Conservation (phyloP, 495 filamentous ascomycete species). For the Xylaria telfairii region DNA sequence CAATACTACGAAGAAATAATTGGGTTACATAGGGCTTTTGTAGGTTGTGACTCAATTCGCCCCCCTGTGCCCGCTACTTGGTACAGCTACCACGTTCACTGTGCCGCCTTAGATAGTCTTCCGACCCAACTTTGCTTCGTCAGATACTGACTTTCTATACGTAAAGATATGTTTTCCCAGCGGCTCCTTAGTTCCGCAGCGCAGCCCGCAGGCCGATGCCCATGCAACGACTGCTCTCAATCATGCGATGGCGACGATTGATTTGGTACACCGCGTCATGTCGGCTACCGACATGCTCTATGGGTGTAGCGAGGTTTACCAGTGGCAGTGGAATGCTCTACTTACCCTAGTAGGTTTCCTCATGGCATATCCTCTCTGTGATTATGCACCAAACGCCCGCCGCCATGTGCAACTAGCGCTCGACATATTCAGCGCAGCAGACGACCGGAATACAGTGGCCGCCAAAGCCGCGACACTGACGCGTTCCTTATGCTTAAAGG, state of each 20-base stretch:
- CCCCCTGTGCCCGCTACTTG: background rate
- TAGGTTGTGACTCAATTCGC: background rate
- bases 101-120: background rate
- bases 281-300: constrained; percentile 33
- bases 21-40: constrained; percentile 24
- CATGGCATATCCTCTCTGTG: constrained; percentile 25
- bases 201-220: constrained; percentile 32
- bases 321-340: constrained; percentile 44
- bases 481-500: constrained; percentile 24
- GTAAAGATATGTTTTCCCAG: constrained; percentile 39
- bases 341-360: constrained; percentile 47
- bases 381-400: constrained; percentile 1
- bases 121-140: background rate
- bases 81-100: background rate
- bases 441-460: constrained; percentile 20
- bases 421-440: constrained; percentile 24
- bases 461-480: constrained; percentile 8
- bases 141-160: background rate
- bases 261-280: constrained; percentile 33
- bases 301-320: constrained; percentile 40
- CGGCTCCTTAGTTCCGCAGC: constrained; percentile 23
- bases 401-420: constrained; percentile 23
- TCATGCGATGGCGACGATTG: constrained; percentile 36
- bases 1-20: constrained; percentile 44
- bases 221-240: constrained; percentile 38